Base-by-base conservation (phyloP, 345 rosid genomes). In the Gossypium ekmanianum region DNA sequence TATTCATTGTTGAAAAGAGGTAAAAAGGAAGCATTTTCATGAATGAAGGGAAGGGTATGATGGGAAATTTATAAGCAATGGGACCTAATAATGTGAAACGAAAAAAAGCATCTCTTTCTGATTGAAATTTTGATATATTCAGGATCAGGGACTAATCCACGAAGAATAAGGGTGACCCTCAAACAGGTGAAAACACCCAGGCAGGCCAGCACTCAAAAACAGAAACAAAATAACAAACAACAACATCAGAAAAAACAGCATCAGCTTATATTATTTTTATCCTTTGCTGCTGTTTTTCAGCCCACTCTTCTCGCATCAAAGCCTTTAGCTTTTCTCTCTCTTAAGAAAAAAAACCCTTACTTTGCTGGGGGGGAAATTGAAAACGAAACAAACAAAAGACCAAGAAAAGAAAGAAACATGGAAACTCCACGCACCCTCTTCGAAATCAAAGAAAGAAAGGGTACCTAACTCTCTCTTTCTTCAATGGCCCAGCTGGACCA, bases 401-500 rank as follows among this genome's bases (percentile, higher is more conserved):
- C 79, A 71, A 74, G 70, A 51, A 61, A 73, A 52, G 76, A 64
- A 20, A 81, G 75, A 72, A 65, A 71, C 80, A 74, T 74, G 79
- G 81, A 78, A 80, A 81, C 74, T 73, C 73, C 77, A 74, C 69
- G 55, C 76, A 69, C 52, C 72, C 54, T 44, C 34, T 55, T 64
- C 66, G 61, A 74, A 76, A 74, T 22, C 76, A 34, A 34, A 34
- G 41, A 34, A 34, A 34, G 41, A 34, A 34, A 34, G 41, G 41
- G 41, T 34, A 68, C 72, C 83, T 68, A 78, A 59, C 57, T 20
- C 70, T 57, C 78, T 59, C 68, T 39, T 48, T 69, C 82, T 78
- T 69, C 83, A 80, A 83, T 86, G 90, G 88, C 92, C 90, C 88
- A 84, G 83, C 87, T 84, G 87, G 88, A 83, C 86, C 88, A 83